Percentiles rank a stretch among this genome's conserved stretches.
phyloP scores from a whole-genome alignment of 2,329 filamentous ascomycete species.

The Pseudopyricularia javanii region DNA sequence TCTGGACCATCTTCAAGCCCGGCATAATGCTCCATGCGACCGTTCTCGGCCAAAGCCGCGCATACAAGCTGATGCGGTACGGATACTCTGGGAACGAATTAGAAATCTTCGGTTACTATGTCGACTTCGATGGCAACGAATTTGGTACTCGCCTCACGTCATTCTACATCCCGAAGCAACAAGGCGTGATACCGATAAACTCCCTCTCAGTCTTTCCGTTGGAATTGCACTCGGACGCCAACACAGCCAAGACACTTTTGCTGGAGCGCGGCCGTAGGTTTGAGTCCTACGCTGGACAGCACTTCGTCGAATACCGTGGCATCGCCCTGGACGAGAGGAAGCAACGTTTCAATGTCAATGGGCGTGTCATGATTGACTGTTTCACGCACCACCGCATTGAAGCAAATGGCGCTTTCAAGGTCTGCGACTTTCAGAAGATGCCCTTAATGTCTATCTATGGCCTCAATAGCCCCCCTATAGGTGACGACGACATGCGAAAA shows the following conservation, averaged over 20 bases:
- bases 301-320: conserved; percentile 21
- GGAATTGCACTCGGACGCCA: conserved; percentile 22
- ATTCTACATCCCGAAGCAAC: conserved; percentile 22
- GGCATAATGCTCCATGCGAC: conserved; percentile 25
- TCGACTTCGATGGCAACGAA: conserved; percentile 34
- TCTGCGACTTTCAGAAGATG: conserved; percentile 5
- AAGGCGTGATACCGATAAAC: conserved; percentile 24
- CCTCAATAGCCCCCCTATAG: too few relatives aligned
- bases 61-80: neutral
- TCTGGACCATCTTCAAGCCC: conserved; percentile 41
- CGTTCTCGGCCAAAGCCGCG: conserved; percentile 2
- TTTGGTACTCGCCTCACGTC: conserved; percentile 26
- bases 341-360: conserved; percentile 13
- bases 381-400: conserved; percentile 18
- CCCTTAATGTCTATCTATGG: too few relatives aligned
- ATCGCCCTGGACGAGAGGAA: conserved; percentile 10
- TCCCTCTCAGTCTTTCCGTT: conserved; percentile 30
- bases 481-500: conserved; percentile 6
- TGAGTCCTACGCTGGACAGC: conserved; percentile 19
- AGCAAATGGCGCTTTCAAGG: conserved; percentile 7
- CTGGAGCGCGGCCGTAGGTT: conserved; percentile 19
- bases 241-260: conserved; percentile 7
- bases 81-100: conserved; percentile 22
- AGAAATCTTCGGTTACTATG: conserved; percentile 21
- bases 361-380: conserved; percentile 23